A percentile compares a stretch with the other conserved stretches of the same genome.
phyloP scores from a whole-genome alignment of 139 green algal species.

The Micractinium conductrix region DNA sequence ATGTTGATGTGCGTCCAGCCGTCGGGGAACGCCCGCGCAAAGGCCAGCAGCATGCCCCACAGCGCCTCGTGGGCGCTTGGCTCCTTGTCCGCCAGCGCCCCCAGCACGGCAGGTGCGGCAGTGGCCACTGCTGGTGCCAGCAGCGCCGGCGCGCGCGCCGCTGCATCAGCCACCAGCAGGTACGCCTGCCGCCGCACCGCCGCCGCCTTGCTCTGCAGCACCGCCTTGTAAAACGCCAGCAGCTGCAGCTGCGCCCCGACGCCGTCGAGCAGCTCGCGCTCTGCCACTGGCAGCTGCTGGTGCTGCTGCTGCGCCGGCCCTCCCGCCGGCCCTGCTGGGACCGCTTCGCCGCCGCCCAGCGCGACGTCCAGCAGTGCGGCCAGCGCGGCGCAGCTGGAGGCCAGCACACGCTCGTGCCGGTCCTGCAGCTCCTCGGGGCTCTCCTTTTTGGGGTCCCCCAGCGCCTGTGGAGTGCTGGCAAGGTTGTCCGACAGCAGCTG shows the following conservation, averaged over 20 bases:
- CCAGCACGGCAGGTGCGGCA: constrained; percentile 46
- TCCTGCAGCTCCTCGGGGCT: constrained; percentile 76
- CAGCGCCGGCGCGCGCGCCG: neutral
- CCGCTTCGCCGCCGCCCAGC: neutral
- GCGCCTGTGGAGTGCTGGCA: constrained; percentile 47
- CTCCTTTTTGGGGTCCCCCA: constrained; percentile 73
- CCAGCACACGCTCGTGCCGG: constrained; percentile 70
- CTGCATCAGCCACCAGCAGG: constrained; percentile 36
- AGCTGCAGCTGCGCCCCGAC: constrained; percentile 30
- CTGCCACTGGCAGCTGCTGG: neutral
- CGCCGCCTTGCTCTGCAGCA: constrained; percentile 49
- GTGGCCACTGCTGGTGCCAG: constrained; percentile 19
- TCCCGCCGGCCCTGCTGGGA: neutral
- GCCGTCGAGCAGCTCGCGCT: constrained; percentile 29
- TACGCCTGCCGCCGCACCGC: constrained; percentile 61
- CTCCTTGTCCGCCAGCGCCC: constrained; percentile 67
- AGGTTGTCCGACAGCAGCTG: constrained; percentile 59
- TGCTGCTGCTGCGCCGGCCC: neutral
- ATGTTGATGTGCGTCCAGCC: constrained; percentile 56
- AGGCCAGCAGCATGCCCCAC: constrained; percentile 81
- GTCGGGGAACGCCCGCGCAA: constrained; percentile 46
- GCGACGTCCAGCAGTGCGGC: constrained; percentile 59
- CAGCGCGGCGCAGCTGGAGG: constrained; percentile 57
- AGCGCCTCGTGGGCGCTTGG: constrained; percentile 66
- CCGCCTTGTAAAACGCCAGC: constrained; percentile 57